phyloP scores from a whole-genome alignment of 768 basidiomycete species.

The Harrya chromipes region DNA sequence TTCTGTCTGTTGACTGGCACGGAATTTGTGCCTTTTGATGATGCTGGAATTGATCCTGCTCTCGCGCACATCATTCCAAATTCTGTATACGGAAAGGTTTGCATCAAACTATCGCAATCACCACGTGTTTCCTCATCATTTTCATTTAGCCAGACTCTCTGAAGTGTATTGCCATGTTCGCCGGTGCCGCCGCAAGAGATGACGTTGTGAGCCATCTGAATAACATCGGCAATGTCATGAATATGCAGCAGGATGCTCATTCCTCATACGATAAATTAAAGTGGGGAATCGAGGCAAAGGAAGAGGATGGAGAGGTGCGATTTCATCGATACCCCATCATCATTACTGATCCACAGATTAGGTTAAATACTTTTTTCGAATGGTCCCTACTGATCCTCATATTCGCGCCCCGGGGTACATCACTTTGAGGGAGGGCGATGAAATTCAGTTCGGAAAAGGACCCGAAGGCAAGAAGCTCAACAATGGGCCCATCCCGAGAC shows the following conservation, averaged over 20 bases:
- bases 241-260: neutral
- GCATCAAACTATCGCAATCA: neutral
- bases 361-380: neutral
- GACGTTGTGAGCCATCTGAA: no score
- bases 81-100: neutral
- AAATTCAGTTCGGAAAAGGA: slow-evolving; percentile 4
- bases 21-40: neutral
- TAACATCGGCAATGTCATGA: neutral
- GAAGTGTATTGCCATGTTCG: slow-evolving; percentile 3
- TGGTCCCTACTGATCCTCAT: neutral
- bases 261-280: neutral
- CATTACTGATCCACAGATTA: neutral
- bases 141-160: neutral
- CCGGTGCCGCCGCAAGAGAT: neutral
- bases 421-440: slow-evolving; percentile 1
- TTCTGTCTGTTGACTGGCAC: no score
- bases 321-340: neutral
- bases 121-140: neutral
- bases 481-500: neutral
- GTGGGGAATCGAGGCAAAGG: slow-evolving; percentile 4
- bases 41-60: neutral
- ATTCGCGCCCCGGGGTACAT: neutral
- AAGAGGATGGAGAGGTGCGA: slow-evolving; percentile 1
- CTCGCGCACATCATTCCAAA: neutral
- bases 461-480: neutral